These are phyloP conservation scores for Suhomyces prunicola DNA, from an alignment of 805 yeast genomes.

Conservation along the genomic window DNA sequence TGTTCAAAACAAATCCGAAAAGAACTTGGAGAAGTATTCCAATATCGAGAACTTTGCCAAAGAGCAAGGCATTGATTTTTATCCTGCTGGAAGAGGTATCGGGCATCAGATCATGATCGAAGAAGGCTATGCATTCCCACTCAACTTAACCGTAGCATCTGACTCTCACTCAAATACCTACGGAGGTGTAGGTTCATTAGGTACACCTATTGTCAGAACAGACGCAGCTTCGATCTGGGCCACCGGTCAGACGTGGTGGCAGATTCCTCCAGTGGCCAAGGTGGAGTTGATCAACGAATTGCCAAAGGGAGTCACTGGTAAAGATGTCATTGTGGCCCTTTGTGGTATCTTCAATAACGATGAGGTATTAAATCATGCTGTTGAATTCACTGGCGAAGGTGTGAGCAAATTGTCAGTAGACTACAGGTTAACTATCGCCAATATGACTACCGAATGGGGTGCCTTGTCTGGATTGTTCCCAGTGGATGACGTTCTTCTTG, in stretches of 20 bases:
- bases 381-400: conserved; percentile 87
- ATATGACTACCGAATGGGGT: conserved; percentile 99
- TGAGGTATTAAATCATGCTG: conserved; percentile 90
- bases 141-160: conserved; percentile 89
- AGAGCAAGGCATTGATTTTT: conserved; percentile 90
- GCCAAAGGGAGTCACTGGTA: conserved; percentile 88
- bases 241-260: conserved; percentile 99
- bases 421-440: conserved; percentile 87
- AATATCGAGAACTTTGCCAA: conserved; percentile 89
- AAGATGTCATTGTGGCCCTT: conserved; percentile 92
- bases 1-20: conserved; percentile 88
- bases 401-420: conserved; percentile 68
- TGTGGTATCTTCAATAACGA: conserved; percentile 93
- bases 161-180: conserved; percentile 98
- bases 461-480: conserved; percentile 97
- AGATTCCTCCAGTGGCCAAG: conserved; percentile 96
- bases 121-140: conserved; percentile 97
- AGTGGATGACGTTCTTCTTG: conserved; percentile 73
- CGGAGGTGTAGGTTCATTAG: conserved; percentile 94
- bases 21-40: conserved; percentile 80
- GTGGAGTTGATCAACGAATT: conserved; percentile 81
- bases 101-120: conserved; percentile 99
- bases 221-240: conserved; percentile 99
- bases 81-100: conserved; percentile 98
- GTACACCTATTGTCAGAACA: conserved; percentile 97